phyloP scores from a whole-genome alignment of 208 protist species.

The Trypanosoma brucei region DNA sequence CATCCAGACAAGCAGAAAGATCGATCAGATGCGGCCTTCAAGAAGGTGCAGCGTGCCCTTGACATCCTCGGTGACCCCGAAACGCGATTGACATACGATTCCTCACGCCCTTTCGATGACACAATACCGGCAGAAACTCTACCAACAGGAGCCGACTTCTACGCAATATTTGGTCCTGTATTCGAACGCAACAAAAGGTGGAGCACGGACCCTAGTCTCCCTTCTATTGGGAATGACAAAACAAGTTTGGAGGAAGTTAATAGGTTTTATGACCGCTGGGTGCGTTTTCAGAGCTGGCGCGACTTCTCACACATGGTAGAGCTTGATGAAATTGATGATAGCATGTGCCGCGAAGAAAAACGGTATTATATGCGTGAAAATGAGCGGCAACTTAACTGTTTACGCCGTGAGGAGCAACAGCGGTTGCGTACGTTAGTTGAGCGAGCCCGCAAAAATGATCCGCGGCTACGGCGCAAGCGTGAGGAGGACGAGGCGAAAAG shows the following conservation, averaged over 20 bases:
- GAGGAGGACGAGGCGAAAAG: constrained; percentile 73
- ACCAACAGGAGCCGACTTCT: constrained; percentile 81
- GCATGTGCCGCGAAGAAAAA: constrained; percentile 94
- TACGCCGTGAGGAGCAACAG: constrained; percentile 85
- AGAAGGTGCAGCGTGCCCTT: constrained; percentile 91
- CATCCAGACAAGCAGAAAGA: constrained; percentile 94
- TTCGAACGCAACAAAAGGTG: constrained; percentile 94
- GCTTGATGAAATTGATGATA: constrained; percentile 89
- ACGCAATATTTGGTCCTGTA: constrained; percentile 79
- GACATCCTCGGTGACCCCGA: constrained; percentile 91
- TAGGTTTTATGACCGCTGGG: constrained; percentile 96
- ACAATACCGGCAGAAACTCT: constrained; percentile 66
- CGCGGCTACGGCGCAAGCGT: constrained; percentile 81
- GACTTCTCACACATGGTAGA: constrained; percentile 94
- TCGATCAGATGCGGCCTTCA: constrained; percentile 90
- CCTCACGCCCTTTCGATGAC: constrained; percentile 93
- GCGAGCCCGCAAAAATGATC: constrained; percentile 88
- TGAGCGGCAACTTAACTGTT: constrained; percentile 78
- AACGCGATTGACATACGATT: constrained; percentile 91
- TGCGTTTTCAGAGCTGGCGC: constrained; percentile 92
- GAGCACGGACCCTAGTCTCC: constrained; percentile 55
- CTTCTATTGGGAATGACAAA: constrained; percentile 69
- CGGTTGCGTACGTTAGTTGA: constrained; percentile 89
- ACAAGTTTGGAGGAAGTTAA: constrained; percentile 70
- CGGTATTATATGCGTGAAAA: constrained; percentile 97